A percentile compares a stretch with the other conserved stretches of the same genome.
phyloP scores from a whole-genome alignment of 140 eudicot genomes.

The Bidens hawaiensis region DNA sequence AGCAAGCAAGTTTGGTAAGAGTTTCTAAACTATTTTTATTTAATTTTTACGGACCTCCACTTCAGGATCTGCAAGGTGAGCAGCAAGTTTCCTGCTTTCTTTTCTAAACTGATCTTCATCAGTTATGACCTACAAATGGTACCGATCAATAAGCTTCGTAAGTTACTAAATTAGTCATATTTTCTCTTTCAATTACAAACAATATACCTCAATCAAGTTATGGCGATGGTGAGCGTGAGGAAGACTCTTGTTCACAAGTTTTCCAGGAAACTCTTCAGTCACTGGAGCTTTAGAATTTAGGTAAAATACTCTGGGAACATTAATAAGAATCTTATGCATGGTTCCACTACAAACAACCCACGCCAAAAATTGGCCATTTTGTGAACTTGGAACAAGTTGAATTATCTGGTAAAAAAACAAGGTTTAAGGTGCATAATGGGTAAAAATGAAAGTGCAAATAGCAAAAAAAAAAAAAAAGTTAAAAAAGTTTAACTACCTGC shows the following conservation, averaged over 20 bases:
- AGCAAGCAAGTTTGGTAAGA: neutral
- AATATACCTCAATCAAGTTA: conserved; percentile 87
- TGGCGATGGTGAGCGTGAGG: conserved; percentile 86
- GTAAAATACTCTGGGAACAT: conserved; percentile 82
- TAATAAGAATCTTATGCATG: conserved; percentile 78
- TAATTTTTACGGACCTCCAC: conserved; percentile 67
- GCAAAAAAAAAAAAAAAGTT: conserved; percentile 8
- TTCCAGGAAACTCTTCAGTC: conserved; percentile 98
- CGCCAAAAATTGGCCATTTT: conserved; percentile 71
- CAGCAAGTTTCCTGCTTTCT: conserved; percentile 83
- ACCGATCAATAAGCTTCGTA: conserved; percentile 3
- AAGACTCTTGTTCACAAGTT: conserved; percentile 83
- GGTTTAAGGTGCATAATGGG: neutral
- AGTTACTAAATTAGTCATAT: neutral
- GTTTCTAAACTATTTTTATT: conserved; percentile 2
- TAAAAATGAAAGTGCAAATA: conserved; percentile 6
- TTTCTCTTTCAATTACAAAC: neutral
- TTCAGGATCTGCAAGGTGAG: conserved; percentile 99
- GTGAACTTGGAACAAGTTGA: conserved; percentile 74
- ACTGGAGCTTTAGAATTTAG: conserved; percentile 93
- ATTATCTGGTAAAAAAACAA: conserved; percentile 52
- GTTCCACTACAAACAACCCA: conserved; percentile 82
- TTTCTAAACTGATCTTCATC: conserved; percentile 81
- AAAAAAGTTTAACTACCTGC: conserved; percentile 56
- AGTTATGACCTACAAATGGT: conserved; percentile 52